phyloP scores from a whole-genome alignment of 495 filamentous ascomycete species.

The Penicillium silybi region DNA sequence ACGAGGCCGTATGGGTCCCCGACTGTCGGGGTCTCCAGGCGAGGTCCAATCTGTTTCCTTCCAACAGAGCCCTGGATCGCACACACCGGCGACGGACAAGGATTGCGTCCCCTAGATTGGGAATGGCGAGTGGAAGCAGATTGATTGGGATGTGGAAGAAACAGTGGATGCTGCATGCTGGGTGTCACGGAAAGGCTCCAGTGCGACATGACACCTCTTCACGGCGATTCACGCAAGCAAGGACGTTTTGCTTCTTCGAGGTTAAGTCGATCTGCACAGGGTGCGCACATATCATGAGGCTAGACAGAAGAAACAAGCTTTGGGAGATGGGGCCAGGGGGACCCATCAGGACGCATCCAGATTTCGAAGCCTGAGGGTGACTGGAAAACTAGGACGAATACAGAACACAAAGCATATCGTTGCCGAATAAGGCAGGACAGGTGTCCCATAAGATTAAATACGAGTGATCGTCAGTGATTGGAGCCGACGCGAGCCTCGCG shows the following conservation, averaged over 20 bases:
- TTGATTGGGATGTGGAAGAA: background rate
- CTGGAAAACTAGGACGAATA: background rate
- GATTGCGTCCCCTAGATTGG: background rate
- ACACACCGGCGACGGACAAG: background rate
- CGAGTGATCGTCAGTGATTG: constrained; percentile 25
- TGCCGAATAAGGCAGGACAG: constrained; percentile 5
- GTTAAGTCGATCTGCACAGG: constrained; percentile 5
- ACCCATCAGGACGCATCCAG: background rate
- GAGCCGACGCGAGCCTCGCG: constrained; percentile 4
- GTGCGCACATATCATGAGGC: constrained; percentile 1
- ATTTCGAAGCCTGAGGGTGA: too few species aligned
- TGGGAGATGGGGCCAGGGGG: constrained; percentile 12
- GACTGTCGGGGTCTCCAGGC: background rate
- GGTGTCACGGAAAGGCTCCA: background rate
- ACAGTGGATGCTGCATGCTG: background rate
- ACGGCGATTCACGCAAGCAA: background rate
- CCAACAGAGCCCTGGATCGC: background rate
- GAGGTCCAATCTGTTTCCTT: background rate
- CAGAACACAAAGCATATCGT: background rate
- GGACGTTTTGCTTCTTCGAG: constrained; percentile 6
- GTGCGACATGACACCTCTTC: constrained; percentile 4
- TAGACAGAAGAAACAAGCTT: constrained; percentile 22
- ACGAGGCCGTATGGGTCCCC: background rate
- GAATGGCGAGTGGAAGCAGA: background rate
- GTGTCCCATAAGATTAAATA: constrained; percentile 1